Conservation (phyloP, 306 rosid species). For the Prunus davidiana region DNA sequence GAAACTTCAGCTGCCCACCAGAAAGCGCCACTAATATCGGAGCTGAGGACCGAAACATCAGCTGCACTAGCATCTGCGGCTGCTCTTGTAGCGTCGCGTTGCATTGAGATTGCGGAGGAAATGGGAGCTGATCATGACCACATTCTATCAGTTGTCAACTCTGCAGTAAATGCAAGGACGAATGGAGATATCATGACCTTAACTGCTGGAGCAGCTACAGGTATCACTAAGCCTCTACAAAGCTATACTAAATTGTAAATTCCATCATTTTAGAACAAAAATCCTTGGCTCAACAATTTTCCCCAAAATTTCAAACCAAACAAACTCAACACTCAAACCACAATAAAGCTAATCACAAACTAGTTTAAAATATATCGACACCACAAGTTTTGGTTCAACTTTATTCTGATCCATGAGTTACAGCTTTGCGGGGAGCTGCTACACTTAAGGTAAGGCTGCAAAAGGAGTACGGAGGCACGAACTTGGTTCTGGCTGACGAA, state of each 20-base stretch:
- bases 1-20: conserved; percentile 40
- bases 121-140: conserved; percentile 90
- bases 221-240: conserved; percentile 29
- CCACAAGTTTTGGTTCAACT: not conserved
- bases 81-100: conserved; percentile 88
- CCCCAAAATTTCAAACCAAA: not conserved
- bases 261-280: not conserved
- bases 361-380: not conserved
- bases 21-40: conserved; percentile 29
- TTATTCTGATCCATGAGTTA: not conserved
- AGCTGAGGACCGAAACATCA: conserved; percentile 35
- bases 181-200: conserved; percentile 93
- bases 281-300: no score
- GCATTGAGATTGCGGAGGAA: conserved; percentile 95
- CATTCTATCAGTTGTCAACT: conserved; percentile 61
- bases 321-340: not conserved
- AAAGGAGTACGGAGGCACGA: conserved; percentile 58
- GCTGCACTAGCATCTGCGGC: conserved; percentile 88
- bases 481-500: conserved; percentile 54
- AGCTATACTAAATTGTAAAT: not conserved
- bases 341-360: not conserved
- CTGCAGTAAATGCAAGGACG: conserved; percentile 81
- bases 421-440: conserved; percentile 88
- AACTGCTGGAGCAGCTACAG: conserved; percentile 97
- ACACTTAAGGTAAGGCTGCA: conserved; percentile 68